Conservation (phyloP, 139 green algal species). For the Tetradesmus obliquus region DNA sequence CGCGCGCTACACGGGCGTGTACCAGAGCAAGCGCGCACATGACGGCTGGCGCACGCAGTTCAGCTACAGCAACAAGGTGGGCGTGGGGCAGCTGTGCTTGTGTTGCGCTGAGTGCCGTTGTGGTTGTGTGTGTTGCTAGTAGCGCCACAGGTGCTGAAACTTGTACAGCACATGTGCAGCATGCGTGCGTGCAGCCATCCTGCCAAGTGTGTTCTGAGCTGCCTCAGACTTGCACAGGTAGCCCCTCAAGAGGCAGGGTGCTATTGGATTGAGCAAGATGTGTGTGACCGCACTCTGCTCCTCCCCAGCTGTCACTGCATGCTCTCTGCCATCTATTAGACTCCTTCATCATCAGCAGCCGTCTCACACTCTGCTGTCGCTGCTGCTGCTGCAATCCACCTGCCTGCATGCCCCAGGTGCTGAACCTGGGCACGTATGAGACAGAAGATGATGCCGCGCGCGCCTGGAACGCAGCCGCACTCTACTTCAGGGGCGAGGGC, state of each 20-base stretch:
- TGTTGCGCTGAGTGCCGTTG: not conserved
- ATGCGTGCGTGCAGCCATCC: no score
- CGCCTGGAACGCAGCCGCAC: conserved; percentile 37
- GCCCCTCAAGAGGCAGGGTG: no score
- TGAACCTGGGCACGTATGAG: conserved; percentile 35
- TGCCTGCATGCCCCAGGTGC: not conserved
- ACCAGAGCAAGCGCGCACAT: conserved; percentile 13
- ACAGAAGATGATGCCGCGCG: conserved; percentile 44
- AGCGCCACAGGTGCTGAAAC: no score
- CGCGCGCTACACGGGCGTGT: conserved; percentile 29
- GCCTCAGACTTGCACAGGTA: no score
- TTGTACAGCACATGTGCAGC: no score
- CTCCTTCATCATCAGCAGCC: not conserved
- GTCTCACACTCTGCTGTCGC: not conserved
- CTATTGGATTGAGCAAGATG: no score
- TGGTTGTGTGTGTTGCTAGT: no score
- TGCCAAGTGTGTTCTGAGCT: no score
- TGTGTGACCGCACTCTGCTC: no score
- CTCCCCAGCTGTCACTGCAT: no score
- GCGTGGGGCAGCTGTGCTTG: not conserved
- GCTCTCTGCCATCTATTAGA: no score
- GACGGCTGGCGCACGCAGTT: conserved; percentile 41
- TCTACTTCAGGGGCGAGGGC: conserved; percentile 26
- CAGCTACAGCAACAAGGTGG: conserved; percentile 41
- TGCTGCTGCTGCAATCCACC: not conserved